Conservation (phyloP, 73 alveolate genomes). For the Stentor coeruleus region DNA sequence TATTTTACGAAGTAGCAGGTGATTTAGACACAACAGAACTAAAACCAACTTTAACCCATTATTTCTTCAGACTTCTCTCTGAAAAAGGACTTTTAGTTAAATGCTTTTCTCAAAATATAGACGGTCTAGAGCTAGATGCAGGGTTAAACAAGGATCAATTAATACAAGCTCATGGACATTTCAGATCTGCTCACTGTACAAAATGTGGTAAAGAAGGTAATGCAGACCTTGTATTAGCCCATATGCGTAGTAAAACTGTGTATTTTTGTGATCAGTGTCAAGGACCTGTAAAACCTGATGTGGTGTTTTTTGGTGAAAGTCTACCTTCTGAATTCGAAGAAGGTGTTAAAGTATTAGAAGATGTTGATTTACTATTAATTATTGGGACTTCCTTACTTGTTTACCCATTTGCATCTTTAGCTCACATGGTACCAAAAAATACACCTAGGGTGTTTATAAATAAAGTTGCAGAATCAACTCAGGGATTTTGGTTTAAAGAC, state of each 20-base stretch:
- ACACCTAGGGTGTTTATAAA: slow-evolving; percentile 43
- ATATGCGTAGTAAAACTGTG: neutral
- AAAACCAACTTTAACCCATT: slow-evolving; percentile 44
- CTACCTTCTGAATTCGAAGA: slow-evolving; percentile 28
- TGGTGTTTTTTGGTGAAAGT: slow-evolving; percentile 52
- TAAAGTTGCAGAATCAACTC: slow-evolving; percentile 28
- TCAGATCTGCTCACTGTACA: slow-evolving; percentile 49
- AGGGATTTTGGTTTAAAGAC: neutral
- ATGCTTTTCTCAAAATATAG: slow-evolving; percentile 68
- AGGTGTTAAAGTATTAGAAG: neutral
- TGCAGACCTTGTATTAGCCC: neutral
- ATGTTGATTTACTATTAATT: slow-evolving; percentile 39
- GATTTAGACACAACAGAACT: slow-evolving; percentile 41
- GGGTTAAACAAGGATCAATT: slow-evolving; percentile 55
- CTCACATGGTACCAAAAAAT: slow-evolving; percentile 22
- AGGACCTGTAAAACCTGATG: slow-evolving; percentile 54
- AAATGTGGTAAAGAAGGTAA: slow-evolving; percentile 30
- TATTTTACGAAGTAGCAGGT: slow-evolving; percentile 45
- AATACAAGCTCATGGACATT: slow-evolving; percentile 74
- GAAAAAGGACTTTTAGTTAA: slow-evolving; percentile 35
- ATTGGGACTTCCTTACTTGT: slow-evolving; percentile 54
- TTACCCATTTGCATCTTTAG: slow-evolving; percentile 40
- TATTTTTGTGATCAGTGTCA: neutral
- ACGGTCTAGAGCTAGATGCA: slow-evolving; percentile 61
- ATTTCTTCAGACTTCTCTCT: slow-evolving; percentile 33